These are phyloP conservation scores for Emericellopsis atlantica DNA, from an alignment of 2,329 filamentous ascomycete genomes.

Conservation along the genomic window DNA sequence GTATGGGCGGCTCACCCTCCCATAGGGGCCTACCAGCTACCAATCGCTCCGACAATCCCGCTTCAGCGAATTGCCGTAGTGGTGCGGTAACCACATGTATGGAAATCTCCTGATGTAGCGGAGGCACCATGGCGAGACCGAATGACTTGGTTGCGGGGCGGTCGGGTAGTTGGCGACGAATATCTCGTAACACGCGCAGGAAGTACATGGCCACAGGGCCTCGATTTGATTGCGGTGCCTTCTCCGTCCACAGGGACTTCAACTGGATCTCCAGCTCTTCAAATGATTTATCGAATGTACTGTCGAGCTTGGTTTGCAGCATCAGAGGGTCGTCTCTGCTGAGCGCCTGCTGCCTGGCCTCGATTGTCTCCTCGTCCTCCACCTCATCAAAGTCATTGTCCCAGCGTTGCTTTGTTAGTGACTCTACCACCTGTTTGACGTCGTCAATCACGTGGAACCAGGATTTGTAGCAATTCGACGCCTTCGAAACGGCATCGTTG, in stretches of 20 bases:
- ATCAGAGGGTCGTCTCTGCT: constrained; percentile 59
- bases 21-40: constrained; percentile 49
- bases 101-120: constrained; percentile 52
- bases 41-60: constrained; percentile 26
- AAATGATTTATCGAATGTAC: constrained; percentile 44
- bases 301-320: constrained; percentile 46
- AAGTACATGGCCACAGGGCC: constrained; percentile 51
- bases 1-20: constrained; percentile 53
- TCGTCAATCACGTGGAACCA: constrained; percentile 68
- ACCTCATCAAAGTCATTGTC: constrained; percentile 63
- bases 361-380: constrained; percentile 60
- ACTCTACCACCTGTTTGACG: constrained; percentile 48
- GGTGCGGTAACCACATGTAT: constrained; percentile 34
- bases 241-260: constrained; percentile 32
- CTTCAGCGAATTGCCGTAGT: constrained; percentile 32
- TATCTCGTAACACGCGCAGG: constrained; percentile 60
- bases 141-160: constrained; percentile 38
- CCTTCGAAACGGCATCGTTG: constrained; percentile 50
- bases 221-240: constrained; percentile 30
- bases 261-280: constrained; percentile 44
- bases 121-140: constrained; percentile 46
- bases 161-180: constrained; percentile 53
- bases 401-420: constrained; percentile 58
- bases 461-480: constrained; percentile 50
- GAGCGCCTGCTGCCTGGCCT: constrained; percentile 52